These are phyloP conservation scores for Ambrosia trifida DNA, from an alignment of 129 eudicot genomes.

Conservation along the genomic window DNA sequence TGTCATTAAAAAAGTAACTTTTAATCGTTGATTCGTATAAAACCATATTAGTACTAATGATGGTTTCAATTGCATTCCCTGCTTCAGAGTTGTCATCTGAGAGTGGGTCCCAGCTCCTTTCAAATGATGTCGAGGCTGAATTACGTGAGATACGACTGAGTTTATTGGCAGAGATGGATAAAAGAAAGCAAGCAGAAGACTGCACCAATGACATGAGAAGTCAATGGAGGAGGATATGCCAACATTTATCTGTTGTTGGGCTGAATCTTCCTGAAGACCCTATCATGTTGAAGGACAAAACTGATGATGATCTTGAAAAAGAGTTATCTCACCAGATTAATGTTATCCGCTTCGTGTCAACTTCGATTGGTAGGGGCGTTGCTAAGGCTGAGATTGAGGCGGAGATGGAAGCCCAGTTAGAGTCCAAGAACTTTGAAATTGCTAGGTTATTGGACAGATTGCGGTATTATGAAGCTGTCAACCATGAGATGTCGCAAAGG, in stretches of 20 bases:
- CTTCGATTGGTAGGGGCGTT: slow-evolving; percentile 70
- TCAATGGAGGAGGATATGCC: slow-evolving; percentile 61
- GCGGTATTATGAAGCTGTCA: slow-evolving; percentile 82
- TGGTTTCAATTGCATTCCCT: slow-evolving; percentile 21
- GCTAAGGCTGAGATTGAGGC: slow-evolving; percentile 79
- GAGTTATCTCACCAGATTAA: slow-evolving; percentile 62
- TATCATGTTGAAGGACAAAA: slow-evolving; percentile 40
- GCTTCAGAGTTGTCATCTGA: slow-evolving; percentile 79
- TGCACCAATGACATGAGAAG: slow-evolving; percentile 40
- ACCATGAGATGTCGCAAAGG: slow-evolving; percentile 92
- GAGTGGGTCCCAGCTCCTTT: slow-evolving; percentile 49
- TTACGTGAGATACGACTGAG: slow-evolving; percentile 63
- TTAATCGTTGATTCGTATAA: background rate
- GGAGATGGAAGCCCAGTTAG: slow-evolving; percentile 74
- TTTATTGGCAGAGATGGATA: slow-evolving; percentile 79
- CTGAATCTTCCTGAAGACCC: slow-evolving; percentile 58
- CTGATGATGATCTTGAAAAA: slow-evolving; percentile 44
- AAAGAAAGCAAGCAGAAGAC: slow-evolving; percentile 85
- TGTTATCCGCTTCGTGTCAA: slow-evolving; percentile 69
- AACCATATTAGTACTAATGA: slow-evolving; percentile 1
- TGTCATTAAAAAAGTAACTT: background rate
- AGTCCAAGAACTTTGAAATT: slow-evolving; percentile 81
- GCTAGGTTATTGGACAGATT: slow-evolving; percentile 78
- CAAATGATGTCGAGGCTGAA: slow-evolving; percentile 59
- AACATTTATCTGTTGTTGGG: slow-evolving; percentile 64